phyloP scores from a whole-genome alignment of 1,139 yeast species.

The Yamadazyma dendronema region DNA sequence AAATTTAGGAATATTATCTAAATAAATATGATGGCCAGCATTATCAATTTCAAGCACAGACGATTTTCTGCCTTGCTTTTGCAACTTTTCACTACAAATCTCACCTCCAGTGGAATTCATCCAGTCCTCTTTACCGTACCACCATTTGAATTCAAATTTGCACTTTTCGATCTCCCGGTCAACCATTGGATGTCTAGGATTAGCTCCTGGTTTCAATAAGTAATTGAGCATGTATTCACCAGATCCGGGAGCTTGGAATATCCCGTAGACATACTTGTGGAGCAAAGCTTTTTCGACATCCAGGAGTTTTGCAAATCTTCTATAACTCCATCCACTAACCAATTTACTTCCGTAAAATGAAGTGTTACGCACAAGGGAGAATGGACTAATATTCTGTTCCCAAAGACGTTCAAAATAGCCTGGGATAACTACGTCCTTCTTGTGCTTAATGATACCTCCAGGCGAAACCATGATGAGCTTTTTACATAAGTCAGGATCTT shows the following conservation, averaged over 20 bases:
- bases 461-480: slow-evolving; percentile 56
- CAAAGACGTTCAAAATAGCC: slow-evolving; percentile 63
- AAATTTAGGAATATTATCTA: slow-evolving; percentile 56
- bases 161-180: slow-evolving; percentile 48
- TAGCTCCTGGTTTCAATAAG: slow-evolving; percentile 71
- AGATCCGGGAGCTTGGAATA: slow-evolving; percentile 68
- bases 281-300: slow-evolving; percentile 40
- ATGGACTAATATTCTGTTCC: slow-evolving; percentile 73
- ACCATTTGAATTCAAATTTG: slow-evolving; percentile 58
- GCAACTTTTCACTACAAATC: slow-evolving; percentile 34
- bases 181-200: slow-evolving; percentile 62
- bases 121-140: slow-evolving; percentile 78
- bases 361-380: slow-evolving; percentile 59
- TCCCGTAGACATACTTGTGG: slow-evolving; percentile 67
- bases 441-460: slow-evolving; percentile 58
- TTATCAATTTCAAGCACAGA: slow-evolving; percentile 46
- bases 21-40: slow-evolving; percentile 71
- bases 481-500: slow-evolving; percentile 42
- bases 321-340: slow-evolving; percentile 74
- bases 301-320: slow-evolving; percentile 57
- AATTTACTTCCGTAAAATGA: slow-evolving; percentile 68
- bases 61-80: slow-evolving; percentile 23
- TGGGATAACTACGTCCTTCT: slow-evolving; percentile 50
- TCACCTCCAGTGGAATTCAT: slow-evolving; percentile 65
- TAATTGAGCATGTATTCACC: slow-evolving; percentile 76